phyloP scores from a whole-genome alignment of 106 monocot species.

The Dactylorhiza incarnata region DNA sequence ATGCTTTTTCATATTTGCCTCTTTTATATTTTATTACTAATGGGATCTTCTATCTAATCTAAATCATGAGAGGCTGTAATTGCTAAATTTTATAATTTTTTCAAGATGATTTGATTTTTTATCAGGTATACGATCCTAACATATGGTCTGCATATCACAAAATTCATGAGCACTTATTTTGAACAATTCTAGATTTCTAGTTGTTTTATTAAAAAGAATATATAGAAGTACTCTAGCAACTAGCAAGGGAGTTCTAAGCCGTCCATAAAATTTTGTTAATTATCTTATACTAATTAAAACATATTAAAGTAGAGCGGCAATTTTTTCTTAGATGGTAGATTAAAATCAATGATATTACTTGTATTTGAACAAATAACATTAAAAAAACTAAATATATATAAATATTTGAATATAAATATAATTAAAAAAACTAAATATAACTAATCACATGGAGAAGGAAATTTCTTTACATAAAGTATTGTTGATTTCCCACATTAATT shows the following conservation, averaged over 20 bases:
- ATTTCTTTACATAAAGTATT: background rate
- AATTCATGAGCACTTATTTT: background rate
- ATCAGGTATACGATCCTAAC: background rate
- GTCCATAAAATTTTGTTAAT: background rate
- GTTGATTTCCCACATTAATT: background rate
- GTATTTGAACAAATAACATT: background rate
- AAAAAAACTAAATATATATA: background rate
- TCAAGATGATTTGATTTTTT: background rate
- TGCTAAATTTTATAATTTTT: background rate
- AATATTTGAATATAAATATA: too few relatives aligned
- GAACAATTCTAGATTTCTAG: background rate
- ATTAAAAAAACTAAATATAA: too few relatives aligned
- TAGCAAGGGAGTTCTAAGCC: background rate
- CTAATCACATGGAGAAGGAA: too few relatives aligned
- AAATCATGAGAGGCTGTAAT: background rate
- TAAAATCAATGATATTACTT: background rate
- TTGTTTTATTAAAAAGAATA: background rate
- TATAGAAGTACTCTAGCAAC: background rate
- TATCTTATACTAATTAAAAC: background rate
- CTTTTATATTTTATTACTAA: background rate
- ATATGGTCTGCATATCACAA: background rate
- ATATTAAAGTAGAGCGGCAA: background rate
- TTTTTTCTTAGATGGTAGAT: background rate
- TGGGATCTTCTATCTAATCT: background rate
- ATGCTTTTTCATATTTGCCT: background rate